A percentile compares a stretch with the other conserved stretches of the same genome.
Conservation (phyloP, 345 rosid species). For the Lagerstroemia speciosa region DNA sequence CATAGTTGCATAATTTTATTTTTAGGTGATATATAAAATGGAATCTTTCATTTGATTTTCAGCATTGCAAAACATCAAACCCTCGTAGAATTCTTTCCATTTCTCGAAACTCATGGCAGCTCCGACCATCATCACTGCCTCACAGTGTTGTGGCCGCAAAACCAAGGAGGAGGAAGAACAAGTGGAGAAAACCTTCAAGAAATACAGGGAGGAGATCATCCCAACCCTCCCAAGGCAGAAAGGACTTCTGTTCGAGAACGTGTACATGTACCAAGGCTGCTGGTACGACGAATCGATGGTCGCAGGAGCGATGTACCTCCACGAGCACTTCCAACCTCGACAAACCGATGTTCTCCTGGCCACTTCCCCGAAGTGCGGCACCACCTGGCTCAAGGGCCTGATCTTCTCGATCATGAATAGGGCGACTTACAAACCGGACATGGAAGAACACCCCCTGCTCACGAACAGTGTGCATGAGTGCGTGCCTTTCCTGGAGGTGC, state of each 20-base stretch:
- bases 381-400: slow-evolving; percentile 3
- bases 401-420: slow-evolving; percentile 1
- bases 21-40: no score
- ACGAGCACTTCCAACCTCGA: background rate
- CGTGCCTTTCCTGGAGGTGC: slow-evolving; percentile 2
- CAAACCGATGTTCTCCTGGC: background rate
- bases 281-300: background rate
- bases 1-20: no score
- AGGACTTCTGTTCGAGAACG: background rate
- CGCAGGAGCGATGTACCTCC: background rate
- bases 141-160: background rate
- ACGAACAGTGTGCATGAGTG: background rate
- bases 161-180: background rate
- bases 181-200: background rate
- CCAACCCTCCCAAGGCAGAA: background rate
- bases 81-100: no score
- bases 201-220: background rate
- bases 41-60: no score
- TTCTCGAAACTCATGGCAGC: background rate
- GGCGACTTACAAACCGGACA: background rate
- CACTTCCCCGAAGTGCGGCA: background rate
- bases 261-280: background rate
- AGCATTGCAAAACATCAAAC: no score
- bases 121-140: background rate
- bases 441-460: slow-evolving; percentile 1